Evolutionary conservation across 345 rosid genomes (phyloP).

Genomic region (Euclidium syriacum): DNA sequence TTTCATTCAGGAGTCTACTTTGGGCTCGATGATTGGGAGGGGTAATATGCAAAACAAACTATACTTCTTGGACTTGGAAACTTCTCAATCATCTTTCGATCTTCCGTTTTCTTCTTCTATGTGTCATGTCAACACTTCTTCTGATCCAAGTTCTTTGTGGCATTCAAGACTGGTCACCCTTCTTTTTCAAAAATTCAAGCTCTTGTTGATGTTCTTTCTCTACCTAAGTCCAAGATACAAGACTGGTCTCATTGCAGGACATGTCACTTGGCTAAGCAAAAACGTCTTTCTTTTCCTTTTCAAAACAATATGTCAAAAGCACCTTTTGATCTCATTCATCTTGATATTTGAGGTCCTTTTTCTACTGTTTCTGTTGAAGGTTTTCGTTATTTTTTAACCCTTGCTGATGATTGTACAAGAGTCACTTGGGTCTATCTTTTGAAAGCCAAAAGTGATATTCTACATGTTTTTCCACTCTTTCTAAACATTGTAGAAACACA

Average conservation of each 20-base stretch:
- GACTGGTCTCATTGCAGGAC: background rate
- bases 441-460: background rate
- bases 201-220: background rate
- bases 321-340: background rate
- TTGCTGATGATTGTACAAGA: background rate
- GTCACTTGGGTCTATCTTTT: background rate
- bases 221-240: background rate
- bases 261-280: background rate
- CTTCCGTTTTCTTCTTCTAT: background rate
- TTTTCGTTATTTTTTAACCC: background rate
- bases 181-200: background rate
- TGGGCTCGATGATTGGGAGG: background rate
- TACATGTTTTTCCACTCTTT: background rate
- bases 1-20: background rate
- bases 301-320: background rate
- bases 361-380: background rate
- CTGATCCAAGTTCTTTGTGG: background rate
- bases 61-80: background rate
- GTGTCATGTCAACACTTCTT: background rate
- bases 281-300: background rate
- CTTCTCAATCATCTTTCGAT: background rate
- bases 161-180: background rate
- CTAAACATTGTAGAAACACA: background rate
- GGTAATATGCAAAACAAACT: background rate
- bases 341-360: background rate